A percentile compares a stretch with the other conserved stretches of the same genome.
These are phyloP conservation scores for Dendrobium officinale DNA, from an alignment of 106 monocot species.

Conservation along the genomic window DNA sequence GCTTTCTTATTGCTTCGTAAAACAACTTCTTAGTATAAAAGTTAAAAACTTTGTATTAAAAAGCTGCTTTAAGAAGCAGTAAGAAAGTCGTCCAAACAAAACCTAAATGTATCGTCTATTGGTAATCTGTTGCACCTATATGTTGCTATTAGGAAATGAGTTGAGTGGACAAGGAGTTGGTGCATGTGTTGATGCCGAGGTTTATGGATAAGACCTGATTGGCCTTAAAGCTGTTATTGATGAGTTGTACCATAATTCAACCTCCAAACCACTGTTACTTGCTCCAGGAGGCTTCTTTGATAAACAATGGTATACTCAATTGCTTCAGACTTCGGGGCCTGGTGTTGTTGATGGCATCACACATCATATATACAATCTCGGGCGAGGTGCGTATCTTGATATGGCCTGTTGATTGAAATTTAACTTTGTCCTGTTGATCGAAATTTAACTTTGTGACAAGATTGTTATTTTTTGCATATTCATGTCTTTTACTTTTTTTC, in stretches of 20 bases:
- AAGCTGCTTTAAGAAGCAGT: too few relatives aligned
- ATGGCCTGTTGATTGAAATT: neutral
- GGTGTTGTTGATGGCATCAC: conserved; percentile 53
- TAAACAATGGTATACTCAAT: conserved; percentile 56
- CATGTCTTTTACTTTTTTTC: neutral
- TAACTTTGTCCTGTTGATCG: too few relatives aligned
- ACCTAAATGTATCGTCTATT: too few relatives aligned
- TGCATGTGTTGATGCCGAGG: conserved; percentile 46
- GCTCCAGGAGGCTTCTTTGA: conserved; percentile 93
- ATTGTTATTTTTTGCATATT: neutral
- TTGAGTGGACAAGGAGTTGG: conserved; percentile 72
- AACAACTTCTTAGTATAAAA: too few relatives aligned
- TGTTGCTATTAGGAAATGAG: conserved; percentile 66
- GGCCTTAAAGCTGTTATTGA: conserved; percentile 41
- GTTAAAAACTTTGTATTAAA: too few relatives aligned
- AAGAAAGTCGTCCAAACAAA: too few relatives aligned
- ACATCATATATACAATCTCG: conserved; percentile 90
- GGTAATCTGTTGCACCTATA: conserved; percentile 1
- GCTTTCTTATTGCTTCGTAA: too few relatives aligned
- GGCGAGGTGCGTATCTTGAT: conserved; percentile 45
- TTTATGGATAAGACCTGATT: conserved; percentile 62
- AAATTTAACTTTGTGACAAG: neutral
- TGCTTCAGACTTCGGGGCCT: conserved; percentile 69
- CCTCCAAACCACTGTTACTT: conserved; percentile 29
- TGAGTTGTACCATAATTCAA: conserved; percentile 36